These are phyloP conservation scores for Willaertia magna DNA, from an alignment of 208 protist genomes.

Conservation along the genomic window DNA sequence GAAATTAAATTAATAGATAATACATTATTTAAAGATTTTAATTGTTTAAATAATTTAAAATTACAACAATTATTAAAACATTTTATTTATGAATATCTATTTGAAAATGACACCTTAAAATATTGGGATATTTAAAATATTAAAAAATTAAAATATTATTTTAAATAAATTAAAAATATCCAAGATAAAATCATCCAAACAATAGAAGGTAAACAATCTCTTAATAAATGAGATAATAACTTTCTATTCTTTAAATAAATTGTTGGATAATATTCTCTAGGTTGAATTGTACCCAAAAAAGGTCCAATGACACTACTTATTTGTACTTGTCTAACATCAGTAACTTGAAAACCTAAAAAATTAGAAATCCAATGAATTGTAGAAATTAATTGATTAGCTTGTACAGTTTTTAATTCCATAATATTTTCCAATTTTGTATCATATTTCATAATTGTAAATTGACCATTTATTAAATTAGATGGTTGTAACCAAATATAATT, in stretches of 20 bases:
- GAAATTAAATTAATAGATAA: no score
- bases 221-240: no score
- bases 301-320: neutral
- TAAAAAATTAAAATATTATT: no score
- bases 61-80: no score
- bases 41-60: no score
- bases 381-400: neutral
- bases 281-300: neutral
- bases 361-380: neutral
- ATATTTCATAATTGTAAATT: constrained; percentile 4
- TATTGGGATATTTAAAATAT: no score
- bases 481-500: constrained; percentile 4
- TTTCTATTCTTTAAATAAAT: neutral
- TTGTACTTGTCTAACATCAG: neutral
- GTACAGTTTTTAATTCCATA: neutral
- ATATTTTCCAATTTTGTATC: neutral
- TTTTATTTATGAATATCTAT: no score
- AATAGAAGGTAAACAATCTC: no score
- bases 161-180: no score
- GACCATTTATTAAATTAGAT: neutral
- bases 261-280: neutral
- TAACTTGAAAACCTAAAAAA: neutral
- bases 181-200: no score
- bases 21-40: no score
- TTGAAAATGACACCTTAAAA: no score